Percentiles rank a stretch among this genome's conserved stretches.
These are phyloP conservation scores for Rhynchosporium graminicola DNA, from an alignment of 2,329 filamentous ascomycete genomes.

Conservation along the genomic window DNA sequence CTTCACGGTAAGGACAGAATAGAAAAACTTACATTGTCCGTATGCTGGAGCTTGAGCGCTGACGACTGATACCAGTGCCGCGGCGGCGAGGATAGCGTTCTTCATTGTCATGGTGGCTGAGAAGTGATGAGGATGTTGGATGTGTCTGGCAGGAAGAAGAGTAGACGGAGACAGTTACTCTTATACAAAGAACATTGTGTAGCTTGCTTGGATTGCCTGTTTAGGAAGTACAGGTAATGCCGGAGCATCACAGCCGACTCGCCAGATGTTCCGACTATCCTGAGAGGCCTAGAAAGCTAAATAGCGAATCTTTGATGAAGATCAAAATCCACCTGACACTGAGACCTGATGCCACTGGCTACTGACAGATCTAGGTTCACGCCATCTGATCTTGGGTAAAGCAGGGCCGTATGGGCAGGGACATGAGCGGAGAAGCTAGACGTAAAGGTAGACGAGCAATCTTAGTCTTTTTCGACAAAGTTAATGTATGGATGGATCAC, in stretches of 20 bases:
- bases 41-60: constrained; percentile 35
- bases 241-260: constrained; percentile 33
- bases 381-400: background rate
- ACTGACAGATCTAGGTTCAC: background rate
- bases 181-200: constrained; percentile 22
- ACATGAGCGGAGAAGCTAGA: constrained; percentile 2
- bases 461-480: background rate
- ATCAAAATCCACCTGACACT: constrained; percentile 6
- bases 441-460: background rate
- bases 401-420: constrained; percentile 13
- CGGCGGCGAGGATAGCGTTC: constrained; percentile 35
- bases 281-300: constrained; percentile 21
- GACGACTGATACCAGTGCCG: constrained; percentile 37
- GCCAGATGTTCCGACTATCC: constrained; percentile 33
- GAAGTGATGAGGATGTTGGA: constrained; percentile 16
- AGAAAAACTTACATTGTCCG: constrained; percentile 36
- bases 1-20: background rate
- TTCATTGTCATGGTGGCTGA: constrained; percentile 35
- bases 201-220: background rate
- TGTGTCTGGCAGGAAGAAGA: constrained; percentile 9
- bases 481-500: background rate
- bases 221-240: constrained; percentile 3
- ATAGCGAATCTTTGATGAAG: background rate
- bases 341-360: constrained; percentile 7
- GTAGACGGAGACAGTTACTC: background rate